phyloP scores from a whole-genome alignment of 2,329 filamentous ascomycete genomes.

The Drechslera avenae region DNA sequence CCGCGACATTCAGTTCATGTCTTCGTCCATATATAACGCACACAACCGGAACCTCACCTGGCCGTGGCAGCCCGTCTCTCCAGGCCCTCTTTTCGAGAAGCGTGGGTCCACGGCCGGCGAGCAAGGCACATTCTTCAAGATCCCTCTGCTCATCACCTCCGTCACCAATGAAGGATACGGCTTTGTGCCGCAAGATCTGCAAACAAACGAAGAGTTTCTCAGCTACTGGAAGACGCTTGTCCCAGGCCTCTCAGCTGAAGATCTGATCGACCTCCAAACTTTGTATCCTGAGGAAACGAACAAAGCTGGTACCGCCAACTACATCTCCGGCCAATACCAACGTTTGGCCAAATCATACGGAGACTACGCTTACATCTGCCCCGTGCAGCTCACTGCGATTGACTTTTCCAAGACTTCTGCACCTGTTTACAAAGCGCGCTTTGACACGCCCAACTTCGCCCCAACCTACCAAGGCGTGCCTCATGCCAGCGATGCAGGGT shows the following conservation, averaged over 20 bases:
- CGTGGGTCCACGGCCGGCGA: conserved; percentile 49
- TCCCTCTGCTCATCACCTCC: conserved; percentile 44
- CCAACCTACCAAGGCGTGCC: conserved; percentile 38
- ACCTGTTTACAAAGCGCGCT: conserved; percentile 44
- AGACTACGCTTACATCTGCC: conserved; percentile 46
- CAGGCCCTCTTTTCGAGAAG: conserved; percentile 55
- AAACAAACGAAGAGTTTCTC: conserved; percentile 46
- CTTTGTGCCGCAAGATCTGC: conserved; percentile 41
- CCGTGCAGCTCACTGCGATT: conserved; percentile 41
- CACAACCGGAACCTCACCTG: conserved; percentile 52
- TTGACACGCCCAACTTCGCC: conserved; percentile 42
- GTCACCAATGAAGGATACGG: conserved; percentile 45
- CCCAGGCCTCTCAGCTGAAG: conserved; percentile 35
- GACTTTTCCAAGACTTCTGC: conserved; percentile 27
- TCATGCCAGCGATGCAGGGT: conserved; percentile 38
- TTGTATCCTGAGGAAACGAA: conserved; percentile 36
- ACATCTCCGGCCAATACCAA: conserved; percentile 52
- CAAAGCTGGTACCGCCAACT: conserved; percentile 33
- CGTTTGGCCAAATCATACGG: conserved; percentile 52
- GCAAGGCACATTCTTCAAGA: conserved; percentile 43
- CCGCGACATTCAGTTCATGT: conserved; percentile 47
- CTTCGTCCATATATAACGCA: conserved; percentile 47
- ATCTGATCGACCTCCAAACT: conserved; percentile 37
- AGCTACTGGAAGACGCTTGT: conserved; percentile 36
- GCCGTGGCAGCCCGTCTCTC: conserved; percentile 57